Evolutionary conservation across 805 yeast genomes (phyloP).

Genomic region (Wickerhamiella siamensis): DNA sequence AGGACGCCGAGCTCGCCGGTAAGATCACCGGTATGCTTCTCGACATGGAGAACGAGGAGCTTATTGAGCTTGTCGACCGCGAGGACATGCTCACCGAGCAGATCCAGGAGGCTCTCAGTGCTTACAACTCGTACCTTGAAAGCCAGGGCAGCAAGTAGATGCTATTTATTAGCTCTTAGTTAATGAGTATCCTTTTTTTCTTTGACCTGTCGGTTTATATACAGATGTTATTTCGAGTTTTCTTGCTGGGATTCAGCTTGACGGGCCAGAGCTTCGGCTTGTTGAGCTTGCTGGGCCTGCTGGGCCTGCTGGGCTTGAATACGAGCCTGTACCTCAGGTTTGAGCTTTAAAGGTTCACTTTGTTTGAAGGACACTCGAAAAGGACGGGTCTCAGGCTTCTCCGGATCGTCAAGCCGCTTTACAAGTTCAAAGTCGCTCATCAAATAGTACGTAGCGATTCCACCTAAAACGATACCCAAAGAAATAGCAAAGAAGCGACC

Average conservation of each 20-base stretch:
- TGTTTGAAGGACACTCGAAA: conserved; percentile 20
- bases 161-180: conserved; percentile 1
- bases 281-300: neutral
- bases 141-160: conserved; percentile 20
- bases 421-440: conserved; percentile 22
- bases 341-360: conserved; percentile 19
- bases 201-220: neutral
- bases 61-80: conserved; percentile 75
- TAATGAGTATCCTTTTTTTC: neutral
- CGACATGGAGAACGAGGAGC: conserved; percentile 86
- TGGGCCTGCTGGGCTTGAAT: conserved; percentile 4
- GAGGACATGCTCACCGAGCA: conserved; percentile 80
- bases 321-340: conserved; percentile 18
- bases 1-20: conserved; percentile 91
- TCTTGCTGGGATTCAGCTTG: neutral
- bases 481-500: conserved; percentile 21
- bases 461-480: conserved; percentile 19
- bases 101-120: conserved; percentile 86
- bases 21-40: conserved; percentile 98
- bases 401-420: conserved; percentile 21
- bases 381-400: conserved; percentile 12
- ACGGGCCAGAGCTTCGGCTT: too few relatives aligned
- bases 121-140: conserved; percentile 82
- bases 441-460: conserved; percentile 16
- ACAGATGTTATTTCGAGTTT: neutral